Evolutionary conservation across 2,329 filamentous ascomycete genomes (phyloP), one percentile per base, ranked within the genome.

Genomic region (Pseudovirgaria hyperparasitica): DNA sequence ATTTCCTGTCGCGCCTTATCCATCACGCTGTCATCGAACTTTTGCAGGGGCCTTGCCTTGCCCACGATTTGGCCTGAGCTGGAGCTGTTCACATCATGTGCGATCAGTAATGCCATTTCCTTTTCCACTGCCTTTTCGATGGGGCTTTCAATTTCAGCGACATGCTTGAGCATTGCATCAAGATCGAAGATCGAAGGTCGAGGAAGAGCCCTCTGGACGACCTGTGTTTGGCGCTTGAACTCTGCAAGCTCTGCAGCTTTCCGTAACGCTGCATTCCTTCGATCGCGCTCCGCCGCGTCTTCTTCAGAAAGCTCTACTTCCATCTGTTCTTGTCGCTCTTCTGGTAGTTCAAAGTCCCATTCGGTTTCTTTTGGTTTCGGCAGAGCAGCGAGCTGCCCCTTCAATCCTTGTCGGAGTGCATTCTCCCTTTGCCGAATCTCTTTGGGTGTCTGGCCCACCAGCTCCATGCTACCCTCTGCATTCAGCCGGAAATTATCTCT

Each of bases 321-420:
- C 26, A 50, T 41, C 3, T 58, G 45, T 40, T 90, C 82, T 34
- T 70, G 62, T 36, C 79, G 67, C 37, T 93, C 85, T 21, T 92
- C 84, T 0, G 87, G 87, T 18, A 92, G 60, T 48, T 94, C 87
- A 23, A 96, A 72, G 40, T 96, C 90, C 78, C 82, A 96, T 39
- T 94, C 86, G 0, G 74, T 79, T 46, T 93, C 84, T 46, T 92
- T 94, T 1, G 90, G 90, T 46, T 82, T 92, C 1, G 90, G 90
- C 10, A 98, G 65, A 13, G 82, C 74, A 4, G 82, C 70, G n/a
- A 98, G 69, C 22, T 78, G 71, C 26, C 70, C 66, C 33, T 72
- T 72, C 5, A 98, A 61, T 36, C 77, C 72, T 33, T 72, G 68
- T 22, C 76, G 76, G 38, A 76, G 54, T 5, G 76, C 72, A 32